Base-by-base conservation (phyloP, 208 protist species). In the Phytomonas sp. region DNA sequence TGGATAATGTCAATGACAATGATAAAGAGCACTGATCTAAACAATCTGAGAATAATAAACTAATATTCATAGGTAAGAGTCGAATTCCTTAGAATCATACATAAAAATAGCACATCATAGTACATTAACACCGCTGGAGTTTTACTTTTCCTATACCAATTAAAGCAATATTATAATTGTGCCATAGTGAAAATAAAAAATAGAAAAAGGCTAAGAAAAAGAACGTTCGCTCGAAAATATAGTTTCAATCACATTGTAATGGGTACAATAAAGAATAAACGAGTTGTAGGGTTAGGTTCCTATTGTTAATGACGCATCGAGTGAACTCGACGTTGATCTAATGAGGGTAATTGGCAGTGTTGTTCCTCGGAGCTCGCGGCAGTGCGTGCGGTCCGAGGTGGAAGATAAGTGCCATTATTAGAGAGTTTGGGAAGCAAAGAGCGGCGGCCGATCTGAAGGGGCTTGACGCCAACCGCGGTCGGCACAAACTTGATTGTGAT, bases 401-500 rank as follows among this genome's bases (percentile, higher is more conserved):
- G 16, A 1, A 26, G 0, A 19, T 56, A 56, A 6, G 45, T 26
- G 16, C 45, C 45, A 23, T 23, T 26, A 19, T 11, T 7, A 1
- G 45, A 56, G 45, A 56, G 10, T 26, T 73, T 79, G n/a, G 77
- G 79, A 34, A 90, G 62, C 62, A 72, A 77, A 0, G 85, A 84
- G 60, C 84, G 77, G 30, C 82, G 77, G 2, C 69, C 68, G 64
- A 75, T 73, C 67, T 84, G 77, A 61, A 88, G 76, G 60, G 82
- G 88, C 11, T 74, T 66, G 2, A 82, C 79, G 16, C 78, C 77
- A 30, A 73, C 72, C 0, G 81, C 81, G 0, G 79, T 69, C 7
- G 78, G 69, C 29, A 92, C 76, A 60, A 87, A 88, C 73, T 87
- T 91, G 14, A 84, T 79, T 32, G 70, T 75, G 2, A 81, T 71